Percentiles rank a stretch among this genome's conserved stretches.
Evolutionary conservation across 2,329 filamentous ascomycete species (phyloP).

Genomic region (Calonectria fujianensis): DNA sequence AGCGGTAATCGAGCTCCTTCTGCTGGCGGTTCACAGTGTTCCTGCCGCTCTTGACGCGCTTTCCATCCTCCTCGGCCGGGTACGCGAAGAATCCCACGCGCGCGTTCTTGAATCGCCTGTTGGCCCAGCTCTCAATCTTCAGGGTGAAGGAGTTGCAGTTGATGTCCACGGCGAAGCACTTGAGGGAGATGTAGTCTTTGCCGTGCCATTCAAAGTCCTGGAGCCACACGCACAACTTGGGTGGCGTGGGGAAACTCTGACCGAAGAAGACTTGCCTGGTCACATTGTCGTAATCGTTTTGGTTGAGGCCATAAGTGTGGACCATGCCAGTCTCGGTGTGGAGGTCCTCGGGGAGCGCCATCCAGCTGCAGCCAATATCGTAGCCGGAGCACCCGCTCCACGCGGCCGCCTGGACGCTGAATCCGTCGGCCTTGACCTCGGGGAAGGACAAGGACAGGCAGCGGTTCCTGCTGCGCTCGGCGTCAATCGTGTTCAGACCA

Average conservation of each 20-base stretch:
- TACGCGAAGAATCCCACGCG: background rate
- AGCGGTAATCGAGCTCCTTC: background rate
- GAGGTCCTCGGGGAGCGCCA: background rate
- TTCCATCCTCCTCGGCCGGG: conserved; percentile 2
- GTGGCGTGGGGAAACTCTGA: conserved; percentile 7
- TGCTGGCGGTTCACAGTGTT: background rate
- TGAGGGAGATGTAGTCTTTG: background rate
- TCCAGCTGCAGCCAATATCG: background rate
- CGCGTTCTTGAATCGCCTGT: background rate
- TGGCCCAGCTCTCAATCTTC: background rate
- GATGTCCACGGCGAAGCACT: background rate
- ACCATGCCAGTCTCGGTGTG: background rate
- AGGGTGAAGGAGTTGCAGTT: background rate
- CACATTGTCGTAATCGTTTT: background rate
- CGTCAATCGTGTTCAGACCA: background rate
- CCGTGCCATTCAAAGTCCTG: background rate
- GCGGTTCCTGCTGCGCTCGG: background rate
- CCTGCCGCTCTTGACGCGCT: conserved; percentile 5
- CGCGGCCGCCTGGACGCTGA: background rate
- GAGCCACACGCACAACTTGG: background rate
- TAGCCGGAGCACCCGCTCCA: background rate
- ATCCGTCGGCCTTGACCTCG: background rate
- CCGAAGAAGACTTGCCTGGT: background rate
- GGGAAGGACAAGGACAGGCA: background rate
- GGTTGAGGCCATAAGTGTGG: background rate